Evolutionary conservation across 495 filamentous ascomycete species (phyloP).

Genomic region (Tuber microsphaerosporum): DNA sequence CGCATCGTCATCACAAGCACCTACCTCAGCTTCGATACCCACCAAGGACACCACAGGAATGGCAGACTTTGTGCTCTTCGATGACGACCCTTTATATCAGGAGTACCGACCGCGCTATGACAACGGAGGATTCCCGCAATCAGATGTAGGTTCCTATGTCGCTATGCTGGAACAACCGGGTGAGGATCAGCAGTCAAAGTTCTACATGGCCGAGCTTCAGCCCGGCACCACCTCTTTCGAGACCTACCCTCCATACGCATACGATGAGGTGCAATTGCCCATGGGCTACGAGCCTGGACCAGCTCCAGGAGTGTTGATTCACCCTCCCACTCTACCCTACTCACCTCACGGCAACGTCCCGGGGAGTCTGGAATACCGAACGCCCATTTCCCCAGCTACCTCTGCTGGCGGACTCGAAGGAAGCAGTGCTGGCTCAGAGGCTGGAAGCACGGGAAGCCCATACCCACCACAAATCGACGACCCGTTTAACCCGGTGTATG

Average conservation of each 20-base stretch:
- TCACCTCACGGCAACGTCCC: slow-evolving; percentile 8
- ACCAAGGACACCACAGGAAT: slow-evolving; percentile 12
- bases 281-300: slow-evolving; percentile 4
- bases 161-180: slow-evolving; percentile 31
- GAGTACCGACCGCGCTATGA: slow-evolving; percentile 13
- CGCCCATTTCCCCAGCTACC: slow-evolving; percentile 36
- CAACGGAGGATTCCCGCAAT: neutral
- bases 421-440: slow-evolving; percentile 34
- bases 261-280: neutral
- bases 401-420: slow-evolving; percentile 38
- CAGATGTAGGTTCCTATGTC: slow-evolving; percentile 20
- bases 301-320: slow-evolving; percentile 36
- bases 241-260: slow-evolving; percentile 13
- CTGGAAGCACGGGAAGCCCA: slow-evolving; percentile 36
- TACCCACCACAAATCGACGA: slow-evolving; percentile 24
- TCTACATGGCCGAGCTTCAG: slow-evolving; percentile 32
- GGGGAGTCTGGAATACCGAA: slow-evolving; percentile 26
- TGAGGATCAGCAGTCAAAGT: slow-evolving; percentile 31
- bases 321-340: slow-evolving; percentile 31
- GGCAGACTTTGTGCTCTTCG: slow-evolving; percentile 38
- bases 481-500: slow-evolving; percentile 24
- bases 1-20: slow-evolving; percentile 1
- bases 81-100: slow-evolving; percentile 33
- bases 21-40: slow-evolving; percentile 3
- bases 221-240: slow-evolving; percentile 23